Evolutionary conservation across 2,329 filamentous ascomycete species (phyloP).

Genomic region (Xylariaceae sp.): DNA sequence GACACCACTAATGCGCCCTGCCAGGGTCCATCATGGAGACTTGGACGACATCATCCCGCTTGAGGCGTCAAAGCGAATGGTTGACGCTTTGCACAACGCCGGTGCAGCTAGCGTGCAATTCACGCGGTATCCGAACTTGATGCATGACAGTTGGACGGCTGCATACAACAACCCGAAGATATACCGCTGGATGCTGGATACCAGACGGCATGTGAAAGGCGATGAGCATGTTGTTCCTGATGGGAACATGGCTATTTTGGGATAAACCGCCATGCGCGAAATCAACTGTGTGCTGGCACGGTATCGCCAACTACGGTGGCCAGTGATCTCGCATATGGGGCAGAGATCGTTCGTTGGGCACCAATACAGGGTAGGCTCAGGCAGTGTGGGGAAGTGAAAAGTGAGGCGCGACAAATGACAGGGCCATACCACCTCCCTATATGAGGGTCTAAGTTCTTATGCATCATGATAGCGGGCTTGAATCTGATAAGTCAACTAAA

Average conservation of each 20-base stretch:
- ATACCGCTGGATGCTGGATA: slow-evolving; percentile 1
- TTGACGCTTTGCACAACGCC: not conserved
- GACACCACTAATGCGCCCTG: slow-evolving; percentile 1
- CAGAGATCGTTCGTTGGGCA: slow-evolving; percentile 26
- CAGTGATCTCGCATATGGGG: not conserved
- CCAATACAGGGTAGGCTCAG: slow-evolving; percentile 13
- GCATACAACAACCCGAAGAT: slow-evolving; percentile 16
- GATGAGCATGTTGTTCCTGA: slow-evolving; percentile 7
- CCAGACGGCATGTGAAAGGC: not conserved
- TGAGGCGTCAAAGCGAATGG: slow-evolving; percentile 9
- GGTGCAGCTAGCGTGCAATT: not conserved
- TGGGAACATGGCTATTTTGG: not conserved
- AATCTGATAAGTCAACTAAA: slow-evolving; percentile 14
- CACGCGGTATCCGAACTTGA: slow-evolving; percentile 1
- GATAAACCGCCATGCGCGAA: slow-evolving; percentile 2
- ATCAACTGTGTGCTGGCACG: not conserved
- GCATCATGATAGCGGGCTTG: slow-evolving; percentile 15
- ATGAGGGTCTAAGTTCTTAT: no score
- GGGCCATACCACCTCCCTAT: slow-evolving; percentile 5
- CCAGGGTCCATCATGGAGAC: not conserved
- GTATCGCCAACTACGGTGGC: not conserved
- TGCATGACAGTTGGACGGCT: slow-evolving; percentile 12
- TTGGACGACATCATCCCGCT: slow-evolving; percentile 12
- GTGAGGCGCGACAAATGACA: slow-evolving; percentile 24
- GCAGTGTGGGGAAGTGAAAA: slow-evolving; percentile 25